Percentiles rank a stretch among this genome's conserved stretches.
Evolutionary conservation across 805 yeast species (phyloP).

Genomic region (Hanseniaspora pseudoguilliermondii): DNA sequence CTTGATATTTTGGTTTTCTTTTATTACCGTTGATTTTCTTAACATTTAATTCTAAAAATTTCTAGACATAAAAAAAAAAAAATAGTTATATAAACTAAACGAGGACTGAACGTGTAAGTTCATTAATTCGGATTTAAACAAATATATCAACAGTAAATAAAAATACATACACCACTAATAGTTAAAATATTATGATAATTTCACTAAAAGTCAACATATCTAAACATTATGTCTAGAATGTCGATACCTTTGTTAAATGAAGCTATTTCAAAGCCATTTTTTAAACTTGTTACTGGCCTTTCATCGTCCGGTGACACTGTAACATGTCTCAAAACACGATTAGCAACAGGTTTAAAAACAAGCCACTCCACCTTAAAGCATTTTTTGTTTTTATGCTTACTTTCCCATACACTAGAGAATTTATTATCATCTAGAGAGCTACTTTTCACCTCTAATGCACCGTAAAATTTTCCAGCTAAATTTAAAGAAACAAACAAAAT

Average conservation of each 20-base stretch:
- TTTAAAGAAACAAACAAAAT: constrained; percentile 47
- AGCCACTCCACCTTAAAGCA: constrained; percentile 43
- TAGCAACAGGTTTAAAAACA: constrained; percentile 38
- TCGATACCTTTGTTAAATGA: constrained; percentile 37
- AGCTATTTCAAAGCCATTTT: constrained; percentile 50
- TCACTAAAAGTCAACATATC: background rate
- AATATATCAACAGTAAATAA: background rate
- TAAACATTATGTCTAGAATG: constrained; percentile 35
- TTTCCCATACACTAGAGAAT: constrained; percentile 36
- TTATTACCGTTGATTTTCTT: background rate
- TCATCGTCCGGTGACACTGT: constrained; percentile 34
- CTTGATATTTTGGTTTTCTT: background rate
- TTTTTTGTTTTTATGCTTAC: background rate
- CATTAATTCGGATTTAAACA: background rate
- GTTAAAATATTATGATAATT: background rate
- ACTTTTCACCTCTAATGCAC: constrained; percentile 42
- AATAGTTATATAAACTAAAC: too few relatives aligned
- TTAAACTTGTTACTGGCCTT: constrained; percentile 39
- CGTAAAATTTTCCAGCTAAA: constrained; percentile 45
- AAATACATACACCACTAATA: background rate
- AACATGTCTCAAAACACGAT: constrained; percentile 35
- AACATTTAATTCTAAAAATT: background rate
- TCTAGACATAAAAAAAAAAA: too few relatives aligned
- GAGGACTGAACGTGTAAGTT: too few relatives aligned
- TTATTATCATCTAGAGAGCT: constrained; percentile 33